Base-by-base conservation (phyloP, 2,329 filamentous ascomycete species). In the Acrocalymma vagum region DNA sequence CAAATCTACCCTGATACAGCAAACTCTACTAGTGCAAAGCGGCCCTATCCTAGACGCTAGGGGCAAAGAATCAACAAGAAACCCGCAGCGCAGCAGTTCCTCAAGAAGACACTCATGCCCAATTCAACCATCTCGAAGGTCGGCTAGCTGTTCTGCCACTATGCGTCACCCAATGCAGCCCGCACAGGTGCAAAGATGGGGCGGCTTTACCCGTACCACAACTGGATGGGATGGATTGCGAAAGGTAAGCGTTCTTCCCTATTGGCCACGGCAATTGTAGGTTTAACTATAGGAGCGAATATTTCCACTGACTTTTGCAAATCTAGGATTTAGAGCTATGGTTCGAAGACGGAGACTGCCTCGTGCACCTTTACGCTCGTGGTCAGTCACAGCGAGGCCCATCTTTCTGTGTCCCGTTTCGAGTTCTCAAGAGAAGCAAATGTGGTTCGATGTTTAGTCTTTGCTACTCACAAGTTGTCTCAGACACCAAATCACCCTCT, bases 291-390 rank as follows among this genome's bases (percentile, higher is more conserved):
- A n/a, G n/a, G n/a, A 15, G 13, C 11, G 17, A 4, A 18, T 29
- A 9, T 18, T 29, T 29, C 23, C 27, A 13, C 15, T 13, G n/a
- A 25, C 29, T 38, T 21, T 24, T 33, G 21, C 45, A 50, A 7
- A 9, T 20, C 15, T 18, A 91, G 87, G 88, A 92, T 53, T 74
- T 80, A 3, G 87, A 90, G 51, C 73, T 93, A 3, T 92, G 85
- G 85, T 77, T 78, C 45, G 74, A 78, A 9, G 71, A 84, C 48
- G 87, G 85, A 10, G 83, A 90, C 60, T 91, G 87, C 55, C 75
- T 83, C 11, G 77, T 92, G 2, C 78, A 91, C 65, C 74, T 92
- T 0, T 85, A 88, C 56, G 79, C 72, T n/a, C 76, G 78, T 48
- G 85, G 84, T 25, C 80, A 83, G 39, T 88, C 85, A 3, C 78